Conservation (phyloP, 2,329 filamentous ascomycete genomes). For the Leptographium galeiforme region DNA sequence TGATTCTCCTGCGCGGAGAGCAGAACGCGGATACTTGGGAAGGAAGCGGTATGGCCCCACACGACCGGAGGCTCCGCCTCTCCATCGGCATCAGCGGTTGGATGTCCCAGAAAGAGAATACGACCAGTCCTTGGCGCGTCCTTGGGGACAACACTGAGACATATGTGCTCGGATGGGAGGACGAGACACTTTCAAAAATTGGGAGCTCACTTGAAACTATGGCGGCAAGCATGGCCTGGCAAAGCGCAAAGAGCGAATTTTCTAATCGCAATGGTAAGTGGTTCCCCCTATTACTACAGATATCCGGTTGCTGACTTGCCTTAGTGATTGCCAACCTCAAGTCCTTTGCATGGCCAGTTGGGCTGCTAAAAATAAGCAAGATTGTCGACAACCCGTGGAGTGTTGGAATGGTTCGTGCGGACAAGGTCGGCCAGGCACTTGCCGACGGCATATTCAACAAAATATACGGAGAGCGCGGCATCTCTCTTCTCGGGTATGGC, state of each 20-base stretch:
- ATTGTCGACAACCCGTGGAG: constrained; percentile 74
- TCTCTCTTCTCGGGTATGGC: constrained; percentile 72
- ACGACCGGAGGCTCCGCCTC: constrained; percentile 61
- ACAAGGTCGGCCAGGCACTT: constrained; percentile 58
- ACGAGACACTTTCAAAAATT: constrained; percentile 61
- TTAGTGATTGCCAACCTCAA: constrained; percentile 5
- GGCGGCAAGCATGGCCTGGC: constrained; percentile 71
- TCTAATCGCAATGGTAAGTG: constrained; percentile 31
- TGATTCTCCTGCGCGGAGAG: constrained; percentile 56
- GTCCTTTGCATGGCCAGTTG: constrained; percentile 37
- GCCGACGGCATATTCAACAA: constrained; percentile 74
- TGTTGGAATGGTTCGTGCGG: constrained; percentile 60
- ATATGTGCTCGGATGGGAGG: constrained; percentile 76
- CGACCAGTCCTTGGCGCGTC: constrained; percentile 65
- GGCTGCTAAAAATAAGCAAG: constrained; percentile 53
- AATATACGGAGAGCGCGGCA: constrained; percentile 67
- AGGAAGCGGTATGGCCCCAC: constrained; percentile 35
- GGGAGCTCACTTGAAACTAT: constrained; percentile 66
- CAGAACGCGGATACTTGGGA: constrained; percentile 30
- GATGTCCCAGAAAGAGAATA: constrained; percentile 57
- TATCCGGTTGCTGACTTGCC: background rate
- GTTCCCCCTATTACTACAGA: background rate
- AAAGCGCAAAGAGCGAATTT: constrained; percentile 44
- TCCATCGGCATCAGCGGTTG: constrained; percentile 75
- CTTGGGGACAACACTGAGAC: constrained; percentile 62